Evolutionary conservation across 352 stramenopile genomes (phyloP).

Genomic region (Phytophthora capsici): DNA sequence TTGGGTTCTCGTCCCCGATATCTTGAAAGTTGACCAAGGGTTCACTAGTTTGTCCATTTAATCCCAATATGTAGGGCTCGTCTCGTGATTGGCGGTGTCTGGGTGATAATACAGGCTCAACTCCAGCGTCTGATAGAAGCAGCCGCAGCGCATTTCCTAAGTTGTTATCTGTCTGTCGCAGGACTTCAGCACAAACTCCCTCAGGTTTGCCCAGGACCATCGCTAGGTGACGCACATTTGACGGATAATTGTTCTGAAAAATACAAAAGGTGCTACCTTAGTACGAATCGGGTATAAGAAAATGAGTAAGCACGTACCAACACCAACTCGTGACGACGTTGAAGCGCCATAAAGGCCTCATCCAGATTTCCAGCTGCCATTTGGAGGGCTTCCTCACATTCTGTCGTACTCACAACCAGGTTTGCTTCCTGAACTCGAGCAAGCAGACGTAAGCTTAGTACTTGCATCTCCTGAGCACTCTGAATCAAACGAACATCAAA

Average conservation of each 20-base stretch:
- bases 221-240: constrained; percentile 58
- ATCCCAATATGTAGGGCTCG: not conserved
- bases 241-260: constrained; percentile 37
- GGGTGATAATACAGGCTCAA: constrained; percentile 23
- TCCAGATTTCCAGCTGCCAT: constrained; percentile 38
- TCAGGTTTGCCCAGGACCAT: constrained; percentile 54
- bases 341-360: constrained; percentile 35
- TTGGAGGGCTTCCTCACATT: constrained; percentile 56
- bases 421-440: constrained; percentile 40
- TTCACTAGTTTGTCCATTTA: constrained; percentile 11
- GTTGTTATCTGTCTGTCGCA: constrained; percentile 60
- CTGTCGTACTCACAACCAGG: constrained; percentile 24
- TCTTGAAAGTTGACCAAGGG: constrained; percentile 67
- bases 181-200: constrained; percentile 59
- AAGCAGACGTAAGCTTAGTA: constrained; percentile 34
- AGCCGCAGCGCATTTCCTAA: constrained; percentile 60
- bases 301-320: constrained; percentile 16
- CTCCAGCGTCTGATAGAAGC: constrained; percentile 51
- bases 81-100: constrained; percentile 6
- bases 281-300: not conserved
- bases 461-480: constrained; percentile 36
- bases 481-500: constrained; percentile 6
- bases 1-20: constrained; percentile 80
- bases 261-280: too few relatives aligned
- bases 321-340: constrained; percentile 8